Evolutionary conservation across 2,329 filamentous ascomycete species (phyloP), one percentile per base, ranked within the genome.

Genomic region (Colletotrichum lentis): DNA sequence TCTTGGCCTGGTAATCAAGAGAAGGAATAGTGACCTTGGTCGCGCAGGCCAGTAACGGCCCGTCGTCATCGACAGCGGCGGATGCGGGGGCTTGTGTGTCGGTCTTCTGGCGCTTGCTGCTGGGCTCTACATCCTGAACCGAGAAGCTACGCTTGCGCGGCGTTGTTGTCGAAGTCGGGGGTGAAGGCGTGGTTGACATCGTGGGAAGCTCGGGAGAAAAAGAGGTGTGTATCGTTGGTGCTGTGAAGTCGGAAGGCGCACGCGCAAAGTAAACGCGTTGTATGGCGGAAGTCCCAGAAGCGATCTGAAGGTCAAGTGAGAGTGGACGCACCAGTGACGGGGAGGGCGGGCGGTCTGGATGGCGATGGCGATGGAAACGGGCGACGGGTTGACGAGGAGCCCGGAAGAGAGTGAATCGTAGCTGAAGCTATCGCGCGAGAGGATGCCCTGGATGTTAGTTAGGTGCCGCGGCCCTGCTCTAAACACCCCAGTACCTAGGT

Each of bases 1-100:
- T 73, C 59, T 80, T 77, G n/a, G 78, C 76, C 68, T 78, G 71
- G 49, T 76, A 76, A 22, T 78, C 76, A 8, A 74, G 72, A 35
- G 72, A 75, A 31, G 74, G 75, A 22, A 71, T 59, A 20, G 35
- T 57, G 44, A 71, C 55, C 35, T 69, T 57, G 31, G 44, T 57
- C 24, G 63, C 58, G 50, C 35, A 37, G 27, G 53, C 44, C n/a
- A 14, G 44, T 12, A 10, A 39, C 10, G 24, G 43, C 37, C 60
- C 65, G 31, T 44, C 22, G 31, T 61, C 63, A 41, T 20, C 43
- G 16, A 35, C 44, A 31, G 7, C 20, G 7, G 53, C n/a, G 12
- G 53, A 14, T 20, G 18, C 8, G 12, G 37, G 20, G 12, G 20
- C 24, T 39, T 39, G n/a, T n/a, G 31, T 5, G 11, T 60, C 47